Conservation (phyloP, 345 rosid genomes). For the Lumnitzera racemosa region DNA sequence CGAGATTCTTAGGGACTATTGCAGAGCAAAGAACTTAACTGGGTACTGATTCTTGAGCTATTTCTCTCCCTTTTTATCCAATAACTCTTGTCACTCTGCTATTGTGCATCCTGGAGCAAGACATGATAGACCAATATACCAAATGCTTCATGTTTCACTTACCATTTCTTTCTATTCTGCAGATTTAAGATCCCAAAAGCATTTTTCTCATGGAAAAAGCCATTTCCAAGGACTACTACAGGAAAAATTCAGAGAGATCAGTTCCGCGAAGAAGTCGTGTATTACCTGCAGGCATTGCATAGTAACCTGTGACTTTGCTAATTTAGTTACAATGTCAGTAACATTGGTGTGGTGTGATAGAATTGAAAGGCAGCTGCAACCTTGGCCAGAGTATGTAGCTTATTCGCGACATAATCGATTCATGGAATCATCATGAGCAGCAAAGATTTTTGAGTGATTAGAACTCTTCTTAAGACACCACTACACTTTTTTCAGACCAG, state of each 20-base stretch:
- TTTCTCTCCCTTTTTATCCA: not conserved
- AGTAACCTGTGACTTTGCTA: slow-evolving; percentile 43
- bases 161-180: slow-evolving; percentile 15
- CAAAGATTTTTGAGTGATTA: no score
- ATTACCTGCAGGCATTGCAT: slow-evolving; percentile 26
- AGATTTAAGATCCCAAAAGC: slow-evolving; percentile 77
- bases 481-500: no score
- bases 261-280: slow-evolving; percentile 39
- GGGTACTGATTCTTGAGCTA: slow-evolving; percentile 23
- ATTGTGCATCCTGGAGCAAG: not conserved
- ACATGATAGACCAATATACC: not conserved
- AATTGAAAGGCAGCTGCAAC: no score
- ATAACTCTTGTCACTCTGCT: not conserved
- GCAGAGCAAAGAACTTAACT: slow-evolving; percentile 48
- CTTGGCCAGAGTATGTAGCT: no score
- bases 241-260: slow-evolving; percentile 72
- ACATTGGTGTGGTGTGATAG: no score
- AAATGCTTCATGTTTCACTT: not conserved
- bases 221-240: slow-evolving; percentile 55
- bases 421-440: no score
- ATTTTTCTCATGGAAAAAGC: slow-evolving; percentile 54
- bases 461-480: no score
- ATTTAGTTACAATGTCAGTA: no score
- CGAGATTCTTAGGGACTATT: slow-evolving; percentile 37
- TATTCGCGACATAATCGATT: no score